Evolutionary conservation across 2,329 filamentous ascomycete species (phyloP).

Genomic region (Madurella fahalii): DNA sequence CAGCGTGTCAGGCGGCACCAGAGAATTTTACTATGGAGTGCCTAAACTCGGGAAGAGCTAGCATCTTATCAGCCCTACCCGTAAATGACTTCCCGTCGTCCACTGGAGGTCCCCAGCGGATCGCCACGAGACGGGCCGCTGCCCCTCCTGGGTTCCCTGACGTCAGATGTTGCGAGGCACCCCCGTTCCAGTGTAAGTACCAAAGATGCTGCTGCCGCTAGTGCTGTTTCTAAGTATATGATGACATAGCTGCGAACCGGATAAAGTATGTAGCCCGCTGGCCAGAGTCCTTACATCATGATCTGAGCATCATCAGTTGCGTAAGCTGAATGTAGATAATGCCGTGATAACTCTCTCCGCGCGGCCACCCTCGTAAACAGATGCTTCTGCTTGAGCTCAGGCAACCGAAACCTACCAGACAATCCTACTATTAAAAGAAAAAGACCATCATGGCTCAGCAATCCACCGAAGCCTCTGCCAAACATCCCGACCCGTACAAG

Average conservation of each 20-base stretch:
- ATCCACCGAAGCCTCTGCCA: slow-evolving; percentile 58
- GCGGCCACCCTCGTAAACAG: neutral
- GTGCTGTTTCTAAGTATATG: neutral
- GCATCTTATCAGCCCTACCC: neutral
- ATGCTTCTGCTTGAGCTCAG: neutral
- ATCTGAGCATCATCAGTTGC: neutral
- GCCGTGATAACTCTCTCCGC: neutral
- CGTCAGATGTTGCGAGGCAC: neutral
- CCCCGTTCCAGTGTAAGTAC: neutral
- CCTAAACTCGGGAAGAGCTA: too few species aligned
- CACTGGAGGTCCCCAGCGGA: neutral
- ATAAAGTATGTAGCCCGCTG: neutral
- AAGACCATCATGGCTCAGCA: slow-evolving; percentile 17
- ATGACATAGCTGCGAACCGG: neutral
- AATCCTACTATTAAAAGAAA: neutral
- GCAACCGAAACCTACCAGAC: neutral
- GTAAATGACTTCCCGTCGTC: neutral
- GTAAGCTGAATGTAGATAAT: neutral
- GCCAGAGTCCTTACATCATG: slow-evolving; percentile 2
- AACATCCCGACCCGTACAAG: slow-evolving; percentile 73
- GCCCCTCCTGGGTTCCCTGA: neutral
- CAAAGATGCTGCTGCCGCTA: neutral
- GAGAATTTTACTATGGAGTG: too few species aligned
- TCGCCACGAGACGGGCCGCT: neutral
- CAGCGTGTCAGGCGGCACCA: too few species aligned